phyloP scores from a whole-genome alignment of 805 yeast genomes.

The Debaryomyces castellii region DNA sequence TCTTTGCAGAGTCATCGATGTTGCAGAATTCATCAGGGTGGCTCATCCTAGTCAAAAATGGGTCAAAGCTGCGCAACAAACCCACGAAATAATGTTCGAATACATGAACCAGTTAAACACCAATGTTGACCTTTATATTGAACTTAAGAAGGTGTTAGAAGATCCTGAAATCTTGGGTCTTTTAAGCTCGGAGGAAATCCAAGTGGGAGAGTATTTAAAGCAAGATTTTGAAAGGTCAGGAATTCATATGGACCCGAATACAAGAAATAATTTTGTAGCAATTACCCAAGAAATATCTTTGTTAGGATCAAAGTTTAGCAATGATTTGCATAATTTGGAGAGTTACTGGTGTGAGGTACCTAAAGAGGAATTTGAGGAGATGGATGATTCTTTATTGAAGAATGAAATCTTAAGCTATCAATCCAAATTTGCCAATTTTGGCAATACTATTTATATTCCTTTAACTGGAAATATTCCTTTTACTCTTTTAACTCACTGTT shows the following conservation, averaged over 20 bases:
- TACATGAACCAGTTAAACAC: constrained; percentile 93
- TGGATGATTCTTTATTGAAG: constrained; percentile 20
- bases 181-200: constrained; percentile 71
- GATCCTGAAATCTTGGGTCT: constrained; percentile 26
- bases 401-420: constrained; percentile 27
- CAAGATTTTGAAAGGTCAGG: constrained; percentile 92
- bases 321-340: constrained; percentile 40
- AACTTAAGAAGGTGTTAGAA: constrained; percentile 55
- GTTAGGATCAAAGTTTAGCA: constrained; percentile 74
- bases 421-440: constrained; percentile 17
- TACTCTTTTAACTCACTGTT: constrained; percentile 58
- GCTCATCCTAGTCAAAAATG: constrained; percentile 77
- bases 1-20: constrained; percentile 87
- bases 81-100: constrained; percentile 87
- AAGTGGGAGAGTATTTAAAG: constrained; percentile 76
- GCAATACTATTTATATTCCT: constrained; percentile 25
- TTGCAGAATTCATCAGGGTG: constrained; percentile 88
- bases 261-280: constrained; percentile 69
- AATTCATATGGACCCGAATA: constrained; percentile 67
- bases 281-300: constrained; percentile 79
- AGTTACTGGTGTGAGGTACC: constrained; percentile 38
- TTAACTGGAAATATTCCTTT: constrained; percentile 63
- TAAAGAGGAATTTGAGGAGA: constrained; percentile 26
- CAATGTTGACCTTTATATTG: constrained; percentile 64
- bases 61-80: constrained; percentile 77